Evolutionary conservation across 2,329 filamentous ascomycete genomes (phyloP), one percentile per base, ranked within the genome.

Genomic region (Diaporthe longicolla): DNA sequence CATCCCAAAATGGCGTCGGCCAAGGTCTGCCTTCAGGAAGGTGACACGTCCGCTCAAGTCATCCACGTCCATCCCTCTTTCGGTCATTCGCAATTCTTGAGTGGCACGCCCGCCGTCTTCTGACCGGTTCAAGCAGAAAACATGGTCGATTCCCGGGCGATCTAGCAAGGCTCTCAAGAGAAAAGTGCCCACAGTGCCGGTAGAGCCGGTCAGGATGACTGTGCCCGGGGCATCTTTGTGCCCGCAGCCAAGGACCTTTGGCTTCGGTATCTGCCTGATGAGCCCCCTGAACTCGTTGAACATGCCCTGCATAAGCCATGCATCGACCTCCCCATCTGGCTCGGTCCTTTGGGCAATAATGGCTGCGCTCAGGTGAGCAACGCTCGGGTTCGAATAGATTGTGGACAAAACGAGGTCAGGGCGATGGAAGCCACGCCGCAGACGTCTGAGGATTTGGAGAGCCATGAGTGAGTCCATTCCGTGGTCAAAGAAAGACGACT

Each of bases 151-250:
- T 43, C 63, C 71, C 24, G 54, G 52, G 10, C 32, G 63, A 32
- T 73, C 63, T 19, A 73, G 71, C 43, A 73, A 24, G 21, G 54
- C 63, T 19, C 32, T 55, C 32, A 73, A n/a, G 17, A 73, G 61
- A 21, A 52, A 73, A 4, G 63, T 69, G 29, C 71, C 71, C 6
- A 70, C 48, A 4, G 71, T 73, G 43, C 71, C 71, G 37, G 71
- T 73, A 3, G 88, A 77, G 0, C 84, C 85, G 40, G 71, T 73
- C 21, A 69, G 63, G 32, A 73, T 9, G 29, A 35, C 63, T 19
- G 71, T 61, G n/a, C 68, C 13, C 40, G 61, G 43, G 13, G 26
- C 3, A 26, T 37, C 19, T 32, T 32, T n/a, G 17, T 32, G 5
- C 10, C 4, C 26, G 19, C 5, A 19, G 43, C 3, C 37, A 10